Evolutionary conservation across 352 stramenopile genomes (phyloP).

Genomic region (Pythium sp.): DNA sequence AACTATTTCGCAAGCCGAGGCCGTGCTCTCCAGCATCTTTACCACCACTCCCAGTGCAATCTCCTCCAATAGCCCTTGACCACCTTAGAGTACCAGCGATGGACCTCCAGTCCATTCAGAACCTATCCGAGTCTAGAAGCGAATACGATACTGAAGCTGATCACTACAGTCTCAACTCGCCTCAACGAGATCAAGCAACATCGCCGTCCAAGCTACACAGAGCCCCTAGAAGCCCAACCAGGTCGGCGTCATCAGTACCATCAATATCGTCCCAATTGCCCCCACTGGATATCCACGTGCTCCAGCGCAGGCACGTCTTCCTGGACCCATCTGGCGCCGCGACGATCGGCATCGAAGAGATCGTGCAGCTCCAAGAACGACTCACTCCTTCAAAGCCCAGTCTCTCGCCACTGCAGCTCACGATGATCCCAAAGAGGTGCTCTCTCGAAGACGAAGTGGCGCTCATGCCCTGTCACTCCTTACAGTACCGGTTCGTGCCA

Average conservation of each 20-base stretch:
- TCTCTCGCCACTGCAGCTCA: slow-evolving; percentile 40
- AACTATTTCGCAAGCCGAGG: not conserved
- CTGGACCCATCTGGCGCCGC: slow-evolving; percentile 22
- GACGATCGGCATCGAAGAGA: slow-evolving; percentile 41
- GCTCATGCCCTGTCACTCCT: slow-evolving; percentile 71
- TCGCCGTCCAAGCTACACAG: not conserved
- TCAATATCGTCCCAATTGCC: slow-evolving; percentile 14
- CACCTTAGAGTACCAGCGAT: not conserved
- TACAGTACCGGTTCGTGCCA: slow-evolving; percentile 40
- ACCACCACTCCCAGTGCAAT: not conserved
- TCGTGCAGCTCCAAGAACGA: slow-evolving; percentile 48
- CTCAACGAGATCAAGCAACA: not conserved
- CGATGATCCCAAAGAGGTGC: slow-evolving; percentile 49
- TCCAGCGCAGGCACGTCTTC: slow-evolving; percentile 45
- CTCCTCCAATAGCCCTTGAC: not conserved
- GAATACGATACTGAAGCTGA: not conserved
- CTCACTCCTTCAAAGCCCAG: slow-evolving; percentile 12
- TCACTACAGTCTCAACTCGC: not conserved
- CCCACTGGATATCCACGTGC: slow-evolving; percentile 34
- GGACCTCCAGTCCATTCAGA: not conserved
- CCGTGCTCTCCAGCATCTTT: not conserved
- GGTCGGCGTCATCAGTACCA: no score
- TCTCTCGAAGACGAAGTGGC: slow-evolving; percentile 47
- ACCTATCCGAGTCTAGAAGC: not conserved
- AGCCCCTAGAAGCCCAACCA: not conserved